A percentile compares a stretch with the other conserved stretches of the same genome.
Conservation (phyloP, 805 yeast genomes). For the Metschnikowia lunata region DNA sequence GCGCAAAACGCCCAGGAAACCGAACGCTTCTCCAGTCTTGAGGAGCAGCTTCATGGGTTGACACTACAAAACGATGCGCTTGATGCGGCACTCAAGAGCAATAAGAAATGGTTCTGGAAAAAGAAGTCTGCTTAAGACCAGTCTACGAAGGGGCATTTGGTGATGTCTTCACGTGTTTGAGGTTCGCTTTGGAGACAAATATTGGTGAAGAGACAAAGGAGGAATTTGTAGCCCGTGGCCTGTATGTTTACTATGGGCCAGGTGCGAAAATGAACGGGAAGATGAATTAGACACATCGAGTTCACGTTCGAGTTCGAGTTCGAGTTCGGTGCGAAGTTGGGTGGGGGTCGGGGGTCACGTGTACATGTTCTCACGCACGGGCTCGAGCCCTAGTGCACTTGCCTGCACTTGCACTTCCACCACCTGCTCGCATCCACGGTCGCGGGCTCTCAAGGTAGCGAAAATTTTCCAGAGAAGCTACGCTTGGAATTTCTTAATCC, state of each 20-base stretch:
- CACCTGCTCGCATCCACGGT: background rate
- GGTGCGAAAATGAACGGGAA: too few relatives aligned
- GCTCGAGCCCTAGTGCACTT: constrained; percentile 5
- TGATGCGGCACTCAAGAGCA: constrained; percentile 19
- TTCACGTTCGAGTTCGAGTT: too few relatives aligned
- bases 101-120: constrained; percentile 30
- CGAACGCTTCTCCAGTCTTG: constrained; percentile 35
- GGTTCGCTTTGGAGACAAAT: too few relatives aligned
- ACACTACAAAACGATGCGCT: constrained; percentile 25
- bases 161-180: too few relatives aligned
- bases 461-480: constrained; percentile 13
- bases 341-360: constrained; percentile 2
- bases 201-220: too few relatives aligned
- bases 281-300: too few relatives aligned
- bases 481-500: background rate
- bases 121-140: background rate
- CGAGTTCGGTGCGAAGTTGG: too few relatives aligned
- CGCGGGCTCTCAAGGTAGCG: background rate
- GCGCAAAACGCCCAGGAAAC: constrained; percentile 35
- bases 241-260: background rate
- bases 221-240: too few relatives aligned
- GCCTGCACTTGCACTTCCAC: background rate
- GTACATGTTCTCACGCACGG: background rate
- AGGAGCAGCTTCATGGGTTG: constrained; percentile 31
- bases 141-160: too few relatives aligned